Evolutionary conservation across 2,329 filamentous ascomycete species (phyloP).

Genomic region (Ophiosphaerella korrae): DNA sequence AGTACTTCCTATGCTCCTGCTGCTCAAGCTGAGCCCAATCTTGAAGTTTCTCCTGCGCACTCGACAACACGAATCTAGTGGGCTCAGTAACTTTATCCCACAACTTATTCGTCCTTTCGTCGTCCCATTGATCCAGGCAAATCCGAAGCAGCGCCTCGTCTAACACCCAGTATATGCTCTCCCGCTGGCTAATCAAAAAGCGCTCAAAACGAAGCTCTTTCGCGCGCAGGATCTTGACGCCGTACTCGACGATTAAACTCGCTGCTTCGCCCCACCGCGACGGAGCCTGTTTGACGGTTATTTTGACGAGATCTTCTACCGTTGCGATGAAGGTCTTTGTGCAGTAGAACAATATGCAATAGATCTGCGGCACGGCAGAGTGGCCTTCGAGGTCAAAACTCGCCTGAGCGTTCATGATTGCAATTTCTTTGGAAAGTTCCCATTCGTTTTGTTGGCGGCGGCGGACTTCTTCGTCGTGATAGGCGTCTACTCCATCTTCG

Average conservation of each 20-base stretch:
- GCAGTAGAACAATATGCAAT: slow-evolving; percentile 10
- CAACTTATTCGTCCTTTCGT: background rate
- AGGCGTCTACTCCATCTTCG: background rate
- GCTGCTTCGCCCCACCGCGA: slow-evolving; percentile 10
- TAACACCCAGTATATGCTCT: slow-evolving; percentile 20
- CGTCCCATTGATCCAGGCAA: slow-evolving; percentile 17
- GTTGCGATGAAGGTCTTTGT: slow-evolving; percentile 12
- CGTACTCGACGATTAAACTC: slow-evolving; percentile 13
- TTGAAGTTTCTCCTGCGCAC: slow-evolving; percentile 2
- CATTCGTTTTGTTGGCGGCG: background rate
- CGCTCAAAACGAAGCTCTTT: slow-evolving; percentile 7
- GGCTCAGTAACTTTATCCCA: slow-evolving; percentile 12
- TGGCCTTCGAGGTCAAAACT: slow-evolving; percentile 4
- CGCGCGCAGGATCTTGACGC: slow-evolving; percentile 9
- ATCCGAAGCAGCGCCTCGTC: slow-evolving; percentile 21
- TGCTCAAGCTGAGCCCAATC: slow-evolving; percentile 9
- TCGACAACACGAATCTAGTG: background rate
- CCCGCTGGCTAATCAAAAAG: slow-evolving; percentile 17
- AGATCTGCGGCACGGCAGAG: slow-evolving; percentile 5
- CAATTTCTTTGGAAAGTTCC: background rate
- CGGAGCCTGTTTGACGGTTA: slow-evolving; percentile 1
- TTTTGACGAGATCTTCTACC: slow-evolving; percentile 4
- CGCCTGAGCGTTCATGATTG: slow-evolving; percentile 2
- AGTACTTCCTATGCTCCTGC: slow-evolving; percentile 2
- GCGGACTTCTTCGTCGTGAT: background rate